Evolutionary conservation across 2,329 filamentous ascomycete genomes (phyloP).

Genomic region (Seiridium unicorne): DNA sequence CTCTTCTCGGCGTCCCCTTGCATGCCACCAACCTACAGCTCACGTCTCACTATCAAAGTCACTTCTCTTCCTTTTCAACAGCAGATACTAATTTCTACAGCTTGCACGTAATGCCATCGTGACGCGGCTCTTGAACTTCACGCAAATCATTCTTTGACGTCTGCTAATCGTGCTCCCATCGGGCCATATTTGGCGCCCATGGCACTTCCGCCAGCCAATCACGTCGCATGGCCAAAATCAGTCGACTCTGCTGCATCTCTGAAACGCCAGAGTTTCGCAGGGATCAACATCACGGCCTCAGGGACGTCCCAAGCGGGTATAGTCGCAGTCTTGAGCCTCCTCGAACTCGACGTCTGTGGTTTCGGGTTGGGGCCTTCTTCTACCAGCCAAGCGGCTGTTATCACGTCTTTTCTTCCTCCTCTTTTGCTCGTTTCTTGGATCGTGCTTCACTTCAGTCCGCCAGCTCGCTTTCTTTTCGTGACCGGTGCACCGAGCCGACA

Average conservation of each 20-base stretch:
- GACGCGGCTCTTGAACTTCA: neutral
- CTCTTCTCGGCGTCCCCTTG: too few relatives aligned
- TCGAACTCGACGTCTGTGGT: conserved; percentile 23
- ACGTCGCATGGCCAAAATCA: conserved; percentile 21
- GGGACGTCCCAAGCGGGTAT: conserved; percentile 14
- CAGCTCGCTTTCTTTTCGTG: neutral
- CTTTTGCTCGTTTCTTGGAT: neutral
- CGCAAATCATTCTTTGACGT: neutral
- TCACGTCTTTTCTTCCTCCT: conserved; percentile 9
- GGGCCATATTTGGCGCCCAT: neutral
- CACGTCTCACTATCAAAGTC: too few relatives aligned
- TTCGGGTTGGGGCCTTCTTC: conserved; percentile 18
- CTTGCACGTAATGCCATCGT: neutral
- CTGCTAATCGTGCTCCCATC: neutral
- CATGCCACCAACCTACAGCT: too few relatives aligned
- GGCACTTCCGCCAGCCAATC: conserved; percentile 11
- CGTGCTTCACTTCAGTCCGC: neutral
- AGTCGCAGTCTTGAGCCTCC: conserved; percentile 4
- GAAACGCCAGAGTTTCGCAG: conserved; percentile 41
- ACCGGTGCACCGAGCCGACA: conserved; percentile 4
- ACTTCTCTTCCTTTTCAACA: too few relatives aligned
- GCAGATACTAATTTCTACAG: too few relatives aligned
- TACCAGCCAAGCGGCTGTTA: neutral
- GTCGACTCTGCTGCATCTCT: conserved; percentile 42
- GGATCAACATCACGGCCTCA: conserved; percentile 13